These are phyloP conservation scores for Phlegmacium glaucopus DNA, from an alignment of 768 basidiomycete species.

Conservation along the genomic window DNA sequence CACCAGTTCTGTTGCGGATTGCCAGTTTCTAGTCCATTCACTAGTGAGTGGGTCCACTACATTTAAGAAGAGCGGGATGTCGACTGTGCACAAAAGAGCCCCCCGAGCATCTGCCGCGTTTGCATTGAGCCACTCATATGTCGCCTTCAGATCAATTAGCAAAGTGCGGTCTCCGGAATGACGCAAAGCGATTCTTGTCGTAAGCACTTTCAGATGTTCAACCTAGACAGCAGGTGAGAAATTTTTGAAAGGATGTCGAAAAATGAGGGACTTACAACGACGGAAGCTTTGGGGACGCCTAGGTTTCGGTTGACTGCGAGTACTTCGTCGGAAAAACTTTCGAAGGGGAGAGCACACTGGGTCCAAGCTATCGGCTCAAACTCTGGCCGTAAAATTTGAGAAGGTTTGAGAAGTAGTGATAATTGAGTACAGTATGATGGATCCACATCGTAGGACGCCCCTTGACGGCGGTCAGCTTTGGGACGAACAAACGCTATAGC, in stretches of 20 bases:
- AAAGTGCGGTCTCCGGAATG: slow-evolving; percentile 8
- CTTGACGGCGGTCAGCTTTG: slow-evolving; percentile 6
- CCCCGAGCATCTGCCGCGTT: slow-evolving; percentile 15
- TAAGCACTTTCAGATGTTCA: slow-evolving; percentile 11
- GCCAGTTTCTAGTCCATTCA: slow-evolving; percentile 33
- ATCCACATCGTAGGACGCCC: slow-evolving; percentile 6
- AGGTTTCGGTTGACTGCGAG: slow-evolving; percentile 12
- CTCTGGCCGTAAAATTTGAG: slow-evolving; percentile 11
- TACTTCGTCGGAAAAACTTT: slow-evolving; percentile 10
- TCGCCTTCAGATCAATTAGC: slow-evolving; percentile 17
- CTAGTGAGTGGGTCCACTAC: slow-evolving; percentile 33
- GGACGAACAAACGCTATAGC: slow-evolving; percentile 37
- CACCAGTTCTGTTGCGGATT: slow-evolving; percentile 32
- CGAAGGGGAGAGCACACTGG: slow-evolving; percentile 13
- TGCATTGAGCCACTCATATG: slow-evolving; percentile 20
- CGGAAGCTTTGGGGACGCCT: slow-evolving; percentile 13
- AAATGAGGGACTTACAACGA: slow-evolving; percentile 17
- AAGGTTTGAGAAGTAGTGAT: slow-evolving; percentile 11
- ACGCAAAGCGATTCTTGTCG: slow-evolving; percentile 11
- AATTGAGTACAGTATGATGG: slow-evolving; percentile 2
- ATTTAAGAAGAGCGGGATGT: slow-evolving; percentile 39
- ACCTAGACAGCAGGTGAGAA: slow-evolving; percentile 5
- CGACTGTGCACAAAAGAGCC: slow-evolving; percentile 16
- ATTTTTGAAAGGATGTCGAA: not conserved
- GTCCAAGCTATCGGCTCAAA: slow-evolving; percentile 23